phyloP scores from a whole-genome alignment of 2,329 filamentous ascomycete species.

The Nannizzia gypsea region DNA sequence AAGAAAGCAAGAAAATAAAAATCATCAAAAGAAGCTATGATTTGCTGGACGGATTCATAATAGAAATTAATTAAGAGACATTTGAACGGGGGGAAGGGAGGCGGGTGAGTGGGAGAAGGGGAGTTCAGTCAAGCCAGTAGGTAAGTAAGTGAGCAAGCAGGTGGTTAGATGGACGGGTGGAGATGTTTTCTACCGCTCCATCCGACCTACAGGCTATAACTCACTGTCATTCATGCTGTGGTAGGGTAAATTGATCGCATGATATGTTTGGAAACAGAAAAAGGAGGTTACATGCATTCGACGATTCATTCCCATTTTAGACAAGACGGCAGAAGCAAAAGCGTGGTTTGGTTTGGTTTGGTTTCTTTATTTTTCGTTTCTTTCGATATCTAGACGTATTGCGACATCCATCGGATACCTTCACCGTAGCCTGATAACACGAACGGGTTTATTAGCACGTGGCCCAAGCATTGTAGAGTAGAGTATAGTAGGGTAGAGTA shows the following conservation, averaged over 20 bases:
- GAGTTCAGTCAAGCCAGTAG: neutral
- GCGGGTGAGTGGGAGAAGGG: neutral
- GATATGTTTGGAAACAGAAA: neutral
- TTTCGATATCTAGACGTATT: constrained; percentile 59
- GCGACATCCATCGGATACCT: constrained; percentile 80
- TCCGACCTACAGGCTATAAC: too few species aligned
- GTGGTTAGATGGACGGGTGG: too few species aligned
- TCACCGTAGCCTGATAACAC: constrained; percentile 60
- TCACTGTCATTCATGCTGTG: neutral
- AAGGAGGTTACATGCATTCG: neutral
- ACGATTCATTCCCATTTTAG: constrained; percentile 4
- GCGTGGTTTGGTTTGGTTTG: constrained; percentile 29
- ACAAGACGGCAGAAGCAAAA: neutral
- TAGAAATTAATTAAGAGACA: neutral
- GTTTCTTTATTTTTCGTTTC: too few species aligned
- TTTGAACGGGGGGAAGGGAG: neutral
- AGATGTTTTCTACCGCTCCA: too few species aligned
- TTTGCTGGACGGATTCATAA: constrained; percentile 1
- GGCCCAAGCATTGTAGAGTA: neutral
- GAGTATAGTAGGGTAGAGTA: too few species aligned
- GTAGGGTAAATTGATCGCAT: neutral
- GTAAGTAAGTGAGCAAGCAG: too few species aligned
- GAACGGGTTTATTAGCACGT: neutral
- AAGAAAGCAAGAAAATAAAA: neutral
- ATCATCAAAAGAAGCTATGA: neutral